Evolutionary conservation across 306 rosid genomes (phyloP).

Genomic region (Canavalia ensiformis): DNA sequence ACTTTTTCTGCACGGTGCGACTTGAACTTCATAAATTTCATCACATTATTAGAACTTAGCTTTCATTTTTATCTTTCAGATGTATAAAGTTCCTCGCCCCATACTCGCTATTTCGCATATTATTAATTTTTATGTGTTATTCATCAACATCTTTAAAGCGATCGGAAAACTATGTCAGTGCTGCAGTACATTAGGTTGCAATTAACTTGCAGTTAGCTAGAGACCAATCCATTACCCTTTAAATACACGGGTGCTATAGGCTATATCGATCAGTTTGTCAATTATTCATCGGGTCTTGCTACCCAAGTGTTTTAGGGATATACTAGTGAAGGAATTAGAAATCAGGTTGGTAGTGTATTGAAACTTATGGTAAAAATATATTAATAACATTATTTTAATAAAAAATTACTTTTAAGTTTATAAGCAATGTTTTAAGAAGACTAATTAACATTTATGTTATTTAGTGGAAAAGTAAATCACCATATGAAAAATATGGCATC

Average conservation of each 20-base stretch:
- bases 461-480: slow-evolving; percentile 20
- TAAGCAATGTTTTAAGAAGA: too few relatives aligned
- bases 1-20: too few relatives aligned
- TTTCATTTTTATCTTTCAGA: too few relatives aligned
- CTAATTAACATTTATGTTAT: neutral
- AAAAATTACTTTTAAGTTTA: too few relatives aligned
- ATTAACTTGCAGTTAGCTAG: slow-evolving; percentile 1
- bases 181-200: neutral
- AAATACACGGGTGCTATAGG: slow-evolving; percentile 13
- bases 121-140: neutral
- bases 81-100: neutral
- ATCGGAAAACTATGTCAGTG: neutral
- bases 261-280: neutral
- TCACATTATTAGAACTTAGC: too few relatives aligned
- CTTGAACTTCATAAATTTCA: too few relatives aligned
- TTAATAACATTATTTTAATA: too few relatives aligned
- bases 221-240: neutral
- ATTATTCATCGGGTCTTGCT: neutral
- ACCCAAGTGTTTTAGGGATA: too few relatives aligned
- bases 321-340: too few relatives aligned
- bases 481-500: slow-evolving; percentile 30
- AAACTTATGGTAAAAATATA: too few relatives aligned
- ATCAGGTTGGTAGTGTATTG: too few relatives aligned
- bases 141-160: neutral
- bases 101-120: neutral